Evolutionary conservation across 768 basidiomycete genomes (phyloP), one percentile per base, ranked within the genome.

Genomic region (Rubroboletus satanas): DNA sequence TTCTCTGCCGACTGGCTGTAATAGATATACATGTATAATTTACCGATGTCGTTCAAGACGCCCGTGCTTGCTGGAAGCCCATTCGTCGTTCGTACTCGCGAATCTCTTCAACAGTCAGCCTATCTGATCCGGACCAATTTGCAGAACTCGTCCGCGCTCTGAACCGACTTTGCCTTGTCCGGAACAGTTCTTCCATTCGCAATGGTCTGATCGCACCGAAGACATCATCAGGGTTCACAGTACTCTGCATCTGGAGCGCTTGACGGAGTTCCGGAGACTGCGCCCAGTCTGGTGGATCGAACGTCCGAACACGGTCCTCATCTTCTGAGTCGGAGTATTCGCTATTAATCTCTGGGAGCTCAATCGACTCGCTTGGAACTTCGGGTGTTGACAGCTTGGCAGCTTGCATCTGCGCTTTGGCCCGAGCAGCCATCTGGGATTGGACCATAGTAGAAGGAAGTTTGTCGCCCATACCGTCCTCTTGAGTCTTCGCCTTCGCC

Each of bases 291-390:
- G 92, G 91, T 55, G 86, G 82, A 62, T 86, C 80, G 60, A 84
- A 86, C n/a, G 83, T 84, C 59, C 82, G 77, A 39, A 80, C 79
- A 18, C 87, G 83, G 60, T 87, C 84, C 68, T 95, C 93, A 61
- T 95, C 93, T 43, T 93, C 96, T 5, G 94, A 97, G 71, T 95
- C 91, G 6, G 94, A 97, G 71, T 98, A 98, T 64, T 98, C 96
- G 73, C 90, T 93, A 64, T 93, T 88, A 66, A 97, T 93, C 44
- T 98, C 96, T 0, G 96, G 95, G 17, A 99, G 77, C 63, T 94
- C 93, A 62, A 95, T 91, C 66, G 79, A 84, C 75, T 93, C 89
- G 66, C 85, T 89, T 17, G 84, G 72, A 52, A 86, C 69, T 3
- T 74, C 67, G 10, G 83, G 79, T 36, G 73, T 67, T 36, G 74